Conservation (phyloP, 2,329 filamentous ascomycete species). For the Colletotrichum sp. region DNA sequence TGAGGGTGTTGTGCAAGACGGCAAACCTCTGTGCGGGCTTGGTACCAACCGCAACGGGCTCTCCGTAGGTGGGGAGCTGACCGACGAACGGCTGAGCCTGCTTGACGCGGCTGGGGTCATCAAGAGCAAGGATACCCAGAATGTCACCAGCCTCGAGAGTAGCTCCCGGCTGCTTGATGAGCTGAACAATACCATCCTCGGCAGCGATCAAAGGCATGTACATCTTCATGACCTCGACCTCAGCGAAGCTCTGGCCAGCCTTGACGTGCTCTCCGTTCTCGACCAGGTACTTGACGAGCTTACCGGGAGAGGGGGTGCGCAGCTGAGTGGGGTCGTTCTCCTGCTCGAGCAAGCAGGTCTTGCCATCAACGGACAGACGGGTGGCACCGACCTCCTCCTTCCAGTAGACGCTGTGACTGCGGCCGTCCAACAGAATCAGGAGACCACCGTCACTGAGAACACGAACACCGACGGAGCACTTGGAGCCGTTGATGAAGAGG, state of each 20-base stretch:
- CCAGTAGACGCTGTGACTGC: constrained; percentile 99
- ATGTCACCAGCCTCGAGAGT: constrained; percentile 98
- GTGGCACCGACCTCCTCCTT: constrained; percentile 98
- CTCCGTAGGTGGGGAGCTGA: constrained; percentile 85
- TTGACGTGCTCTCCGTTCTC: constrained; percentile 94
- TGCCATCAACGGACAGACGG: constrained; percentile 94
- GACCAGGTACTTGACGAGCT: constrained; percentile 96
- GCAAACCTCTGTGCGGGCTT: constrained; percentile 91
- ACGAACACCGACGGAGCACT: constrained; percentile 91
- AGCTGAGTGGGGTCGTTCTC: constrained; percentile 99
- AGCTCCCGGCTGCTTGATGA: constrained; percentile 99
- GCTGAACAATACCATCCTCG: constrained; percentile 94
- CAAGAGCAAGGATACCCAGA: constrained; percentile 92
- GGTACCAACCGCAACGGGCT: constrained; percentile 84
- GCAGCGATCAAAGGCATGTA: constrained; percentile 98
- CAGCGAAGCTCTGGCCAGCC: constrained; percentile 91
- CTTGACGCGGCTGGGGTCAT: constrained; percentile 96
- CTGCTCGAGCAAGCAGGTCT: constrained; percentile 96
- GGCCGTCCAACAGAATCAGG: constrained; percentile 86
- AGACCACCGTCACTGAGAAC: constrained; percentile 93
- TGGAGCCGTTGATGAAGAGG: constrained; percentile 98
- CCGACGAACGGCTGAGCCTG: constrained; percentile 93
- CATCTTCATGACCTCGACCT: constrained; percentile 99
- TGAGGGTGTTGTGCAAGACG: constrained; percentile 76
- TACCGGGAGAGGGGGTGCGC: constrained; percentile 91